phyloP scores from a whole-genome alignment of 23 red algal genomes.

The Gracilaria caudata region DNA sequence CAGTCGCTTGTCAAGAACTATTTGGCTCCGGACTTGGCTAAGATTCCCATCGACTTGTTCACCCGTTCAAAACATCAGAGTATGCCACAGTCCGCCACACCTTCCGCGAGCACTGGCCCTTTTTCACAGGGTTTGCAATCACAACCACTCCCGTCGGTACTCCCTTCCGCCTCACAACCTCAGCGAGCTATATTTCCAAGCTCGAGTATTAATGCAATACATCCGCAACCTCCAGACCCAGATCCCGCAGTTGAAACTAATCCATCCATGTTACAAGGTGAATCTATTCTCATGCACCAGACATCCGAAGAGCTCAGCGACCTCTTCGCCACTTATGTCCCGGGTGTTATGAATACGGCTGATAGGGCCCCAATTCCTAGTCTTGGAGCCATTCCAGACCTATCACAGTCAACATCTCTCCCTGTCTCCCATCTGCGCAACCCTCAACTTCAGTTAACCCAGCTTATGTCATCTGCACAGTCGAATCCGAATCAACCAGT shows the following conservation, averaged over 20 bases:
- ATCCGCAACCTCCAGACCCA: background rate
- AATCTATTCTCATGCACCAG: conserved; percentile 47
- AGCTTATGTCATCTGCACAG: conserved; percentile 20
- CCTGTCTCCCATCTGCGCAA: conserved; percentile 8
- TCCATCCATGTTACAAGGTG: conserved; percentile 3
- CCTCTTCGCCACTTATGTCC: conserved; percentile 55
- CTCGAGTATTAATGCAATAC: conserved; percentile 5
- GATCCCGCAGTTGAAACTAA: background rate
- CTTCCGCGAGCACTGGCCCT: conserved; percentile 12
- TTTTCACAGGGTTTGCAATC: background rate
- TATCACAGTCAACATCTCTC: conserved; percentile 16
- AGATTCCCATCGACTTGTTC: conserved; percentile 69
- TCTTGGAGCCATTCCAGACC: background rate
- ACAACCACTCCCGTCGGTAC: background rate
- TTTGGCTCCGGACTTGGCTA: conserved; percentile 50
- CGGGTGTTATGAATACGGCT: conserved; percentile 10
- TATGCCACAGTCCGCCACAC: conserved; percentile 2
- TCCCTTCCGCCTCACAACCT: conserved; percentile 15
- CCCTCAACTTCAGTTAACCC: conserved; percentile 29
- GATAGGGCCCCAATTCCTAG: background rate
- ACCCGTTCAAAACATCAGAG: background rate
- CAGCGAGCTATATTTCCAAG: background rate
- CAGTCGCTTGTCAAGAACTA: conserved; percentile 41
- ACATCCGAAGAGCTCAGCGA: conserved; percentile 53
- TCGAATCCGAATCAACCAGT: background rate